Percentiles rank a stretch among this genome's conserved stretches.
Evolutionary conservation across 2,329 filamentous ascomycete genomes (phyloP).

Genomic region (Fusarium fracticaudum): DNA sequence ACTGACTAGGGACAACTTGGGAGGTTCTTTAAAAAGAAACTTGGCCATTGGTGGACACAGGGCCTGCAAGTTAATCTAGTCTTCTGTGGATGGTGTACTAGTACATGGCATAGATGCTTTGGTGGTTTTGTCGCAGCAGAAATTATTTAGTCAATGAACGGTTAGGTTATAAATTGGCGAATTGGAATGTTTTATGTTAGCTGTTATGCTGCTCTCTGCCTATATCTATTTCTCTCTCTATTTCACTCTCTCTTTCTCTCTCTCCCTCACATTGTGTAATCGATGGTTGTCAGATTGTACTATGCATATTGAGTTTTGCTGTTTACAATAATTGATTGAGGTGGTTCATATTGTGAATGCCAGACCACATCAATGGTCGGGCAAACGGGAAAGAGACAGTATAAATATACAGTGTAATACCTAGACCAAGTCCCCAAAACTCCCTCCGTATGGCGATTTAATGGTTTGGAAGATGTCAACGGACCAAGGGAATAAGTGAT

Average conservation of each 20-base stretch:
- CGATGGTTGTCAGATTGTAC: not conserved
- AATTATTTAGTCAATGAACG: slow-evolving; percentile 8
- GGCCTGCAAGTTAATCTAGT: slow-evolving; percentile 13
- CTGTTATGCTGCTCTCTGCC: not conserved
- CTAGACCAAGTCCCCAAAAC: not conserved
- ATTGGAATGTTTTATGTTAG: slow-evolving; percentile 23
- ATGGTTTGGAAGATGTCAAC: not conserved
- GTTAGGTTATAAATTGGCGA: slow-evolving; percentile 24
- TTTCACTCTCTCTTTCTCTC: no score
- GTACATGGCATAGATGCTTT: slow-evolving; percentile 32
- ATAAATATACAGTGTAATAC: not conserved
- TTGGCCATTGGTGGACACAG: not conserved
- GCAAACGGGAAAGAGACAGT: not conserved
- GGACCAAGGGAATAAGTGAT: slow-evolving; percentile 1
- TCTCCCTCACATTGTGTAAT: not conserved
- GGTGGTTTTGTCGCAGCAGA: slow-evolving; percentile 19
- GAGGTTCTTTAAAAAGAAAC: not conserved
- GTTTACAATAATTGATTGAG: not conserved
- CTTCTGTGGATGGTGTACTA: slow-evolving; percentile 26
- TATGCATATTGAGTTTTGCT: not conserved
- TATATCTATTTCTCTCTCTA: no score
- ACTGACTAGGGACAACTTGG: not conserved
- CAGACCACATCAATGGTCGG: not conserved
- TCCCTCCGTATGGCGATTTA: not conserved
- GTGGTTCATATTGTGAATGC: not conserved